phyloP scores from a whole-genome alignment of 192 early-diverging fungal genomes.

The Rhizophagus sp. region DNA sequence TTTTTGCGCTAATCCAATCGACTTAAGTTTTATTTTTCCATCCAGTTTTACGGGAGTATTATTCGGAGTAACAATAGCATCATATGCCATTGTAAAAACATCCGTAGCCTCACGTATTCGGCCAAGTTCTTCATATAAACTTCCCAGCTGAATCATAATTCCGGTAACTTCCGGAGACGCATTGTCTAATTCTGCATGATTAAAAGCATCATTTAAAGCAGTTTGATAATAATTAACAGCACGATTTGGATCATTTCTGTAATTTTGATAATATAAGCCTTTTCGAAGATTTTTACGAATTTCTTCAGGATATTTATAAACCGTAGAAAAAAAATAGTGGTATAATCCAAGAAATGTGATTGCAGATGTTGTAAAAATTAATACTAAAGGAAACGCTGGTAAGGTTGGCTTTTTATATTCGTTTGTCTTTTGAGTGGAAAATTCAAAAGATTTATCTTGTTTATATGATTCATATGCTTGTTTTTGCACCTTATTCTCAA shows the following conservation, averaged over 20 bases:
- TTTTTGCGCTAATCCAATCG: constrained; percentile 54
- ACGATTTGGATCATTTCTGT: constrained; percentile 44
- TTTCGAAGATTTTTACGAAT: constrained; percentile 53
- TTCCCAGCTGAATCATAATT: constrained; percentile 59
- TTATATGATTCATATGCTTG: not conserved
- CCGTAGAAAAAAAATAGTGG: constrained; percentile 50
- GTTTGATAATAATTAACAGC: constrained; percentile 48
- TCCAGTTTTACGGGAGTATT: constrained; percentile 33
- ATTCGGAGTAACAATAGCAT: constrained; percentile 33
- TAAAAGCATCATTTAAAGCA: constrained; percentile 47
- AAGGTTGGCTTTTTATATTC: not conserved
- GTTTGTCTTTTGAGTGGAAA: not conserved
- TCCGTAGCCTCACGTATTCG: constrained; percentile 47
- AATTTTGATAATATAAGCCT: constrained; percentile 57
- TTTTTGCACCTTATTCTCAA: not conserved
- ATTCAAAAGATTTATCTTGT: not conserved
- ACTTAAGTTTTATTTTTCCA: constrained; percentile 43
- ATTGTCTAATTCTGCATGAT: constrained; percentile 42
- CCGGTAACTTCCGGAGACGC: constrained; percentile 54
- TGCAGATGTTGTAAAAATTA: constrained; percentile 42
- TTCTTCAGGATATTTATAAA: constrained; percentile 53
- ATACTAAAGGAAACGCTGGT: constrained; percentile 40
- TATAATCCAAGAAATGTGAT: constrained; percentile 48
- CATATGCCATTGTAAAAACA: constrained; percentile 47
- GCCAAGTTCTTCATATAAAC: constrained; percentile 48